A percentile compares a stretch with the other conserved stretches of the same genome.
Evolutionary conservation across 192 early-diverging fungal genomes (phyloP).

Genomic region (Kickxella alabastrina): DNA sequence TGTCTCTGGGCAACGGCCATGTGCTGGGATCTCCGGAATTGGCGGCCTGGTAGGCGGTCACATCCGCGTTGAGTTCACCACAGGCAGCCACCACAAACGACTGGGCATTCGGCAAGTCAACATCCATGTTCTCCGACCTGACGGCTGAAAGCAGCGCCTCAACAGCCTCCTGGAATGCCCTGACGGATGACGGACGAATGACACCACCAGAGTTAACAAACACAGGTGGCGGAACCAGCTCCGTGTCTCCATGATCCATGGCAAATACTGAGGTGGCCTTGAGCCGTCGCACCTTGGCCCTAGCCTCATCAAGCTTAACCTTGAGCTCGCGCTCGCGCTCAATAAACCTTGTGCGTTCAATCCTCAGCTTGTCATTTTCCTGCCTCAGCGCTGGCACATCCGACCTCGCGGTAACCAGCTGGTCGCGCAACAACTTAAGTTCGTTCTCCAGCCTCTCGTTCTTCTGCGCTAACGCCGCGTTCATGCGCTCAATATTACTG

Average conservation of each 20-base stretch:
- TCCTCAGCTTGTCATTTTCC: conserved; percentile 39
- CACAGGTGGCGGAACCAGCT: conserved; percentile 51
- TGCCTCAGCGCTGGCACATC: conserved; percentile 40
- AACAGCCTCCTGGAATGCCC: conserved; percentile 76
- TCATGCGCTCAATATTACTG: conserved; percentile 52
- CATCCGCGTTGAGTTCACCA: conserved; percentile 78
- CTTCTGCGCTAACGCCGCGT: conserved; percentile 45
- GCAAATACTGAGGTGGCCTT: conserved; percentile 56
- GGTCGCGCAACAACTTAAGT: conserved; percentile 40
- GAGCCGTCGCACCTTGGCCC: conserved; percentile 52
- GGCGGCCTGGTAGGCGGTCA: conserved; percentile 60
- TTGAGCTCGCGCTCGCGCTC: conserved; percentile 47
- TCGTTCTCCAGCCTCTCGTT: conserved; percentile 50
- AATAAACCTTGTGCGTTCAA: conserved; percentile 33
- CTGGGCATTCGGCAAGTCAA: conserved; percentile 70
- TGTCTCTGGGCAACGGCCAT: conserved; percentile 50
- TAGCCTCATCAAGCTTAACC: conserved; percentile 53
- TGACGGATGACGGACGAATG: conserved; percentile 66
- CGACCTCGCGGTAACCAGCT: conserved; percentile 35
- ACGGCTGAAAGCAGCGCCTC: conserved; percentile 75
- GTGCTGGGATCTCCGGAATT: conserved; percentile 25
- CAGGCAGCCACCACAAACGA: conserved; percentile 78
- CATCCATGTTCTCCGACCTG: conserved; percentile 65
- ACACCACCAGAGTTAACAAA: conserved; percentile 57
- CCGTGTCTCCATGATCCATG: conserved; percentile 46